Percentiles rank a stretch among this genome's conserved stretches.
Conservation (phyloP, 83 land plant species). For the Thuja plicata region DNA sequence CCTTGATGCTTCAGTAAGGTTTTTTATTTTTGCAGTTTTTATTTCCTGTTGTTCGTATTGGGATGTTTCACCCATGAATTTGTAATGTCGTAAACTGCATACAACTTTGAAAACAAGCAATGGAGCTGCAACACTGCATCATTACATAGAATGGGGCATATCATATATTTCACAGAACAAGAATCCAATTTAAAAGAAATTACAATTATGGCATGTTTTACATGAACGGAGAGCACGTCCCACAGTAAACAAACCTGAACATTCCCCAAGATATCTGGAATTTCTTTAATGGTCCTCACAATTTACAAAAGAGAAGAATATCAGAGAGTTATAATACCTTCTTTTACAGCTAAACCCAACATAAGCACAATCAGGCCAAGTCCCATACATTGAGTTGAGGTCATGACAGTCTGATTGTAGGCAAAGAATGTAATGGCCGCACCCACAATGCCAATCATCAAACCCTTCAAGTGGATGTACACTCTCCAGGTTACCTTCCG, state of each 20-base stretch:
- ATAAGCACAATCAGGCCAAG: slow-evolving; percentile 45
- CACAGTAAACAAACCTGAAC: not conserved
- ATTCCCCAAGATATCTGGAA: not conserved
- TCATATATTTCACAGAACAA: not conserved
- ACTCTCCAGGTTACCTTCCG: too few relatives aligned
- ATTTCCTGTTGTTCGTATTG: too few relatives aligned
- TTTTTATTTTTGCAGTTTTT: too few relatives aligned
- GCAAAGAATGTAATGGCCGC: slow-evolving; percentile 43
- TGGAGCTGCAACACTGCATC: not conserved
- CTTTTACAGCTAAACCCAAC: slow-evolving; percentile 44
- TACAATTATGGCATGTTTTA: too few relatives aligned
- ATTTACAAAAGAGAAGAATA: not conserved
- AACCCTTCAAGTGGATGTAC: slow-evolving; percentile 21
- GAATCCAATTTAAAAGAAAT: too few relatives aligned
- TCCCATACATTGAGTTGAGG: slow-evolving; percentile 42
- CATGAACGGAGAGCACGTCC: not conserved
- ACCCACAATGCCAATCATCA: slow-evolving; percentile 48
- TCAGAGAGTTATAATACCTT: slow-evolving; percentile 34
- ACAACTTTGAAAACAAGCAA: not conserved
- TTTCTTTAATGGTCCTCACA: not conserved
- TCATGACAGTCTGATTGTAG: slow-evolving; percentile 42
- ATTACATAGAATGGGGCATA: not conserved
- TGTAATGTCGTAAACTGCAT: too few relatives aligned
- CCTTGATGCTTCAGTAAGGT: too few relatives aligned
- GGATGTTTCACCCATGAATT: too few relatives aligned